phyloP scores from a whole-genome alignment of 169 alveolate genomes.

The Sarcocystis neurona region DNA sequence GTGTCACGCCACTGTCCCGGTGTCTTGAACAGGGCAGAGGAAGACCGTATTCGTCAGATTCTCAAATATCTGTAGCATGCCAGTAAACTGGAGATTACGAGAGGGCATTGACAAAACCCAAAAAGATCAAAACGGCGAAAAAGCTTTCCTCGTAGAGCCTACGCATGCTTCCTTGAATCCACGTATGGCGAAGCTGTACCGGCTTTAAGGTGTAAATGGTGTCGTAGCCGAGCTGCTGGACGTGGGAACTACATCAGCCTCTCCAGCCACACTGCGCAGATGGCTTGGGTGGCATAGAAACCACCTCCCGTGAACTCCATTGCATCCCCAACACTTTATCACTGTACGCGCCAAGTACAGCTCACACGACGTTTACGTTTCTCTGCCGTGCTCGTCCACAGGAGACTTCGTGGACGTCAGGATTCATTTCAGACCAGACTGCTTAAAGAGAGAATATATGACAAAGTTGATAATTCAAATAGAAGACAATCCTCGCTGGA shows the following conservation, averaged over 20 bases:
- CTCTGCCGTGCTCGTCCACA: no score
- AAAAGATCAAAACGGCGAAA: neutral
- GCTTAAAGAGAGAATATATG: neutral
- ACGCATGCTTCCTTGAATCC: neutral
- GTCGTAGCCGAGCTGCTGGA: conserved; percentile 68
- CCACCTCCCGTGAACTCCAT: no score
- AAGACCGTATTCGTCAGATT: conserved; percentile 75
- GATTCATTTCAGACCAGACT: conserved; percentile 39
- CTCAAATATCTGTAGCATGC: conserved; percentile 84
- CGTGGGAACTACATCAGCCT: conserved; percentile 70
- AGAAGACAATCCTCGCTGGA: conserved; percentile 84
- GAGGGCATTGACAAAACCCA: conserved; percentile 26
- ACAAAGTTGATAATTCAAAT: conserved; percentile 64
- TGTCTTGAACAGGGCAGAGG: conserved; percentile 80
- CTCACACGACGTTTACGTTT: no score
- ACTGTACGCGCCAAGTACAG: no score
- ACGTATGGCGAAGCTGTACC: no score
- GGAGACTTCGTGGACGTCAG: conserved; percentile 70
- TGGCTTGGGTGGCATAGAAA: conserved; percentile 75
- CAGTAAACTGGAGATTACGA: conserved; percentile 86
- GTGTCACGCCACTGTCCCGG: no score
- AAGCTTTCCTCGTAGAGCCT: conserved; percentile 3
- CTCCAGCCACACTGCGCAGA: conserved; percentile 75
- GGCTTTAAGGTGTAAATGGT: no score
- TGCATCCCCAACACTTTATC: no score